Conservation (phyloP, 371 early-diverging fungal genomes). For the Rhizomucor pusillus region DNA sequence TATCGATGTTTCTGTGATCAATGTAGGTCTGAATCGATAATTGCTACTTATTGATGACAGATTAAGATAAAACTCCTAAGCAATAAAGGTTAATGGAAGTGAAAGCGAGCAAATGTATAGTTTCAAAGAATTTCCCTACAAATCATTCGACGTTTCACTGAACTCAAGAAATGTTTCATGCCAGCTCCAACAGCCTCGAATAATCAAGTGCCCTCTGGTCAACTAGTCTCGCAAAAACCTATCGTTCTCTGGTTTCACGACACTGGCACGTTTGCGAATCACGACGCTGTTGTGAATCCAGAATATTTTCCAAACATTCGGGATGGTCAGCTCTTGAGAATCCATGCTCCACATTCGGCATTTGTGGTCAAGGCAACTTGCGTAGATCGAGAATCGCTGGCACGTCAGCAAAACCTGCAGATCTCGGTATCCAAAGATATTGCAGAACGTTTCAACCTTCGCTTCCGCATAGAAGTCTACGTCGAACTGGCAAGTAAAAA, state of each 20-base stretch:
- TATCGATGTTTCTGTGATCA: no score
- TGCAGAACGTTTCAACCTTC: conserved; percentile 37
- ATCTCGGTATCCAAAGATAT: conserved; percentile 45
- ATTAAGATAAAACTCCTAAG: no score
- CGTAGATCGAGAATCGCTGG: conserved; percentile 46
- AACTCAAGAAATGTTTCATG: no score
- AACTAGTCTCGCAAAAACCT: conserved; percentile 35
- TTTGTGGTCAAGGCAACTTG: conserved; percentile 49
- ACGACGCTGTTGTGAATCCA: conserved; percentile 84
- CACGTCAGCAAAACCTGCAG: conserved; percentile 58
- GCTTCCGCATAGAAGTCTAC: conserved; percentile 61
- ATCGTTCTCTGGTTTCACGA: conserved; percentile 49
- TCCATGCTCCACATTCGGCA: conserved; percentile 29
- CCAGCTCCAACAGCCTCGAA: no score
- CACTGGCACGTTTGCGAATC: conserved; percentile 36
- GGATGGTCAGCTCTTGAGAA: conserved; percentile 73
- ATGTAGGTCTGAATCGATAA: no score
- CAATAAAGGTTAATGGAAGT: no score
- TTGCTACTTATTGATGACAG: no score
- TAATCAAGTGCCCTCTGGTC: conserved; percentile 2
- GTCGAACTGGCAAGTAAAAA: conserved; percentile 55
- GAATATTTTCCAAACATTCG: conserved; percentile 72
- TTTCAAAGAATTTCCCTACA: no score
- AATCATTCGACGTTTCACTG: no score
- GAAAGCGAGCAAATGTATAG: no score